Evolutionary conservation across 1,284 basidiomycete genomes (phyloP), one percentile per base, ranked within the genome.

Genomic region (Rhodotorula sp.): DNA sequence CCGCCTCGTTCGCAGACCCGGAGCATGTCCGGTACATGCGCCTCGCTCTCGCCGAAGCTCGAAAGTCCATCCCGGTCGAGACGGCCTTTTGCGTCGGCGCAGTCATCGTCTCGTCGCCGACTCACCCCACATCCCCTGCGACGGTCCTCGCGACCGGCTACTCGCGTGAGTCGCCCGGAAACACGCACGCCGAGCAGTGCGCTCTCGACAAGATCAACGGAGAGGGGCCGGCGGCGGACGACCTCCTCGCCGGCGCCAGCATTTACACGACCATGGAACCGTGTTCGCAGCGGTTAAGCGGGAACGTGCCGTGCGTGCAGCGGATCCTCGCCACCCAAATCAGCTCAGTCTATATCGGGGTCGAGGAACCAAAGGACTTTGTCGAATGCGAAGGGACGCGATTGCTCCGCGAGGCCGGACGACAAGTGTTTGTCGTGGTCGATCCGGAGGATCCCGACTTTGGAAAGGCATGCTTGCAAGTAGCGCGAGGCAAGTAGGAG

Each of bases 241-340:
- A 43, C 56, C 34, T 91, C 26, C 81, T 93, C 65, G 70, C 82
- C 15, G 82, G 84, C 56, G 84, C 88, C 38, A 88, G 92, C 77
- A 87, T 93, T 69, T 99, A 95, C 79, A 97, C 95, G 0, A 99
- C 95, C 0, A 88, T 99, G 85, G 97, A 99, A 80, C 97, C 97
- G 18, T 99, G 97, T 80, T 95, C 93, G 5, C 82, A 91, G 45
- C 86, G 97, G 66, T 90, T 93, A 16, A 95, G 92, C 1, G 94
- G 95, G 2, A 85, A 97, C 49, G 82, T 88, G 0, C 89, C 93
- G 0, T 99, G 97, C 80, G 89, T 92, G 19, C 87, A 94, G 75
- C 91, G 91, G 19, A 87, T 99, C 65, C 87, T 97, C 55, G 83
- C 84, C 19, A 88, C 89, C 3, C 84, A 85, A 62, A 85, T 98